These are phyloP conservation scores for Clonostachys byssicola DNA, from an alignment of 2,329 filamentous ascomycete species.

Conservation along the genomic window DNA sequence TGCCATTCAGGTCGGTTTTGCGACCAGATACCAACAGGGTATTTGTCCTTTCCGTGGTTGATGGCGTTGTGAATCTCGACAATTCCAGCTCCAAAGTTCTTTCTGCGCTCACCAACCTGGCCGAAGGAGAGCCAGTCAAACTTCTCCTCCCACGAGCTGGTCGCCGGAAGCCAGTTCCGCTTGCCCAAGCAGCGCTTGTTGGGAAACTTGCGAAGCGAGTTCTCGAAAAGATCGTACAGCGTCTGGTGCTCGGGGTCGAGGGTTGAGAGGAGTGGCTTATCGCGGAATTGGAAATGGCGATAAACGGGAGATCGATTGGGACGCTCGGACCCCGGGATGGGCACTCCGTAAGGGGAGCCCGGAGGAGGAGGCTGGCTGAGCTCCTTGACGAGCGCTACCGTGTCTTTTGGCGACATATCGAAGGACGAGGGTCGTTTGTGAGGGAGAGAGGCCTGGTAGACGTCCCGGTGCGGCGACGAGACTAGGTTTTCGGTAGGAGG, in stretches of 20 bases:
- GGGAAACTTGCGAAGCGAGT: constrained; percentile 55
- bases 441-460: not conserved
- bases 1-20: constrained; percentile 87
- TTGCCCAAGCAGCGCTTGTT: constrained; percentile 74
- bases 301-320: constrained; percentile 75
- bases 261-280: constrained; percentile 67
- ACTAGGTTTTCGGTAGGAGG: no score
- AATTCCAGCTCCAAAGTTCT: constrained; percentile 81
- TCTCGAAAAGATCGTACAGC: constrained; percentile 77
- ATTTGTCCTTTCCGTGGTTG: constrained; percentile 58
- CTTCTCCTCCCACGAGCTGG: constrained; percentile 67
- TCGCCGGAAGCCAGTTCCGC: constrained; percentile 72
- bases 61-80: constrained; percentile 74
- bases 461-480: not conserved
- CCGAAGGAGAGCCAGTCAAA: constrained; percentile 83
- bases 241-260: constrained; percentile 69
- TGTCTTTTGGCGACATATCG: constrained; percentile 24
- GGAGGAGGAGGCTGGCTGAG: constrained; percentile 62
- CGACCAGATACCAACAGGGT: constrained; percentile 80
- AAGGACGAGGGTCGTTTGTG: not conserved
- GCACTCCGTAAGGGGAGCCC: constrained; percentile 73
- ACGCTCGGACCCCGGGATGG: constrained; percentile 69
- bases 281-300: constrained; percentile 73
- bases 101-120: constrained; percentile 73
- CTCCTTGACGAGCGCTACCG: constrained; percentile 40